These are phyloP conservation scores for Bertia moriformis DNA, from an alignment of 2,329 filamentous ascomycete genomes.

Conservation along the genomic window DNA sequence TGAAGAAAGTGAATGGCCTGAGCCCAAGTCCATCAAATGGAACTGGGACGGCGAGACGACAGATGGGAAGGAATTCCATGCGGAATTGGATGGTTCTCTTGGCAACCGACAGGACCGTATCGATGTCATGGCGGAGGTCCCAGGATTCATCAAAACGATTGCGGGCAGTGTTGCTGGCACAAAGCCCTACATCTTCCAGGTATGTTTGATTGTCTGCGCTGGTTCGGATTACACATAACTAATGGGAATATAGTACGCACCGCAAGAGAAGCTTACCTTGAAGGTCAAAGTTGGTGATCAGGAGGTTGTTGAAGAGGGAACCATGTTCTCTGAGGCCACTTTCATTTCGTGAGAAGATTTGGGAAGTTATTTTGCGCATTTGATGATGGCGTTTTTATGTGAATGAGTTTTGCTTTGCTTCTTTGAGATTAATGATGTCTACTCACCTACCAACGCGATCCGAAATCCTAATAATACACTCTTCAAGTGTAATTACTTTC, in stretches of 20 bases:
- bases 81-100: slow-evolving; percentile 53
- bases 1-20: slow-evolving; percentile 72
- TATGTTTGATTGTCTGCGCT: slow-evolving; percentile 20
- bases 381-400: no score
- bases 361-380: no score
- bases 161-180: slow-evolving; percentile 79
- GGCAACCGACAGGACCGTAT: slow-evolving; percentile 64
- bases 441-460: no score
- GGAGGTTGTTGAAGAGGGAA: slow-evolving; percentile 64
- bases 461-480: no score
- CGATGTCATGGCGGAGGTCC: slow-evolving; percentile 93
- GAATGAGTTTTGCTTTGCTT: no score
- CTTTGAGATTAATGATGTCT: no score
- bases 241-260: slow-evolving; percentile 49
- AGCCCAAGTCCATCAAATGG: slow-evolving; percentile 62
- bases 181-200: slow-evolving; percentile 96
- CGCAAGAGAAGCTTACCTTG: slow-evolving; percentile 47
- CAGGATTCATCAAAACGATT: slow-evolving; percentile 87
- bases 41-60: slow-evolving; percentile 66
- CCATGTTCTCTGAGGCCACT: slow-evolving; percentile 78
- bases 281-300: slow-evolving; percentile 77
- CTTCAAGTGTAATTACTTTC: no score
- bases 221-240: slow-evolving; percentile 9
- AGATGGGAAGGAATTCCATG: slow-evolving; percentile 61
- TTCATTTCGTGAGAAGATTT: slow-evolving; percentile 71